These are phyloP conservation scores for Triticum monococcum DNA, from an alignment of 176 grass and related monocot genomes.

Conservation along the genomic window DNA sequence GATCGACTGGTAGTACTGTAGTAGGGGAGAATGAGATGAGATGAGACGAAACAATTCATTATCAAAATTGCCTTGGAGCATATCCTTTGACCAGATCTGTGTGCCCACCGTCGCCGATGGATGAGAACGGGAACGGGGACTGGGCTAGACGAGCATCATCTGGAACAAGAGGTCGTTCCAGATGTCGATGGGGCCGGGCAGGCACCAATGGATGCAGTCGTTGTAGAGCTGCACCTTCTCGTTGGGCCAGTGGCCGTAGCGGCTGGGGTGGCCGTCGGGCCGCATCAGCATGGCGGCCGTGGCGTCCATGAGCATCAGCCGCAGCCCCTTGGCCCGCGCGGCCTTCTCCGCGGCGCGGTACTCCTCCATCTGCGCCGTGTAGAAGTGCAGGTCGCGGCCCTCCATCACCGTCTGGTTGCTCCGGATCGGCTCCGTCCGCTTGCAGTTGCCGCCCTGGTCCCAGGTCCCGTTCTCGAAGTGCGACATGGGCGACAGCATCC, in stretches of 20 bases:
- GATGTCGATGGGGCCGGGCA: constrained; percentile 63
- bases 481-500: constrained; percentile 68
- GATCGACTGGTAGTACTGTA: neutral
- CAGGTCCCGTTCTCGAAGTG: constrained; percentile 95
- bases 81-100: no score
- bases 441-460: constrained; percentile 77
- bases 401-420: constrained; percentile 59
- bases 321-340: constrained; percentile 9
- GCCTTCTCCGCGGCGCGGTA: constrained; percentile 37
- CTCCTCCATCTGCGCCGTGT: constrained; percentile 74
- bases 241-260: constrained; percentile 57
- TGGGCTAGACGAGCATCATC: constrained; percentile 39
- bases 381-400: constrained; percentile 53
- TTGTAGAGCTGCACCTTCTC: constrained; percentile 70
- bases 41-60: neutral
- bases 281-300: constrained; percentile 70
- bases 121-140: no score
- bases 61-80: constrained; percentile 20
- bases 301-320: constrained; percentile 62
- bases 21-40: neutral
- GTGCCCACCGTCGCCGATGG: no score
- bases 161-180: constrained; percentile 86
- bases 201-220: constrained; percentile 87
- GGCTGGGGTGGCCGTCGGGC: constrained; percentile 76
- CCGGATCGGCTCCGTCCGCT: constrained; percentile 46